A percentile compares a stretch with the other conserved stretches of the same genome.
phyloP scores from a whole-genome alignment of 495 filamentous ascomycete species.

The Immersiella caudata region DNA sequence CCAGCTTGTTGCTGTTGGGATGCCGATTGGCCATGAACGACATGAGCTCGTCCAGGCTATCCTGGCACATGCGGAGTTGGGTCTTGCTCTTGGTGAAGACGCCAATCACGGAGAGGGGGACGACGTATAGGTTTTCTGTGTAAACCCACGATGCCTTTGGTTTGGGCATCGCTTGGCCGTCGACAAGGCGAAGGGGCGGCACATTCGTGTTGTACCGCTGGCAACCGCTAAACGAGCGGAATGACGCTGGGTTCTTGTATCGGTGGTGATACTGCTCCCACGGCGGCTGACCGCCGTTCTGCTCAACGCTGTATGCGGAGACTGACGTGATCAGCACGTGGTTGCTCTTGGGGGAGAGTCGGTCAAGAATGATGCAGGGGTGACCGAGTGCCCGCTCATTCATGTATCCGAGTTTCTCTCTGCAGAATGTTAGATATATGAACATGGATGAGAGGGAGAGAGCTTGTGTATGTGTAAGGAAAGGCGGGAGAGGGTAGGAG shows the following conservation, averaged over 20 bases:
- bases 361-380: conserved; percentile 38
- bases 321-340: conserved; percentile 36
- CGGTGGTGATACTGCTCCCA: conserved; percentile 33
- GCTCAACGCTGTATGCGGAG: conserved; percentile 32
- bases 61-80: background rate
- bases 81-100: background rate
- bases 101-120: background rate
- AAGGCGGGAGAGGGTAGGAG: no score
- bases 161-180: background rate
- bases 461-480: no score
- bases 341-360: conserved; percentile 14
- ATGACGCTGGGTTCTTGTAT: conserved; percentile 22
- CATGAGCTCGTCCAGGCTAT: background rate
- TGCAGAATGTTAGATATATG: background rate
- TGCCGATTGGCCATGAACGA: background rate
- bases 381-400: conserved; percentile 30
- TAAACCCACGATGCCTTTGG: background rate
- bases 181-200: conserved; percentile 28
- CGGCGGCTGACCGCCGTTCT: conserved; percentile 33
- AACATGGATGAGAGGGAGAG: background rate
- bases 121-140: background rate
- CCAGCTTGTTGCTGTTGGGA: no score
- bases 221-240: conserved; percentile 37
- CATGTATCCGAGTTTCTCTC: conserved; percentile 21
- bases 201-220: background rate